Evolutionary conservation across 1,139 yeast species (phyloP), one percentile per base, ranked within the genome.

Genomic region (Pichia sp.): DNA sequence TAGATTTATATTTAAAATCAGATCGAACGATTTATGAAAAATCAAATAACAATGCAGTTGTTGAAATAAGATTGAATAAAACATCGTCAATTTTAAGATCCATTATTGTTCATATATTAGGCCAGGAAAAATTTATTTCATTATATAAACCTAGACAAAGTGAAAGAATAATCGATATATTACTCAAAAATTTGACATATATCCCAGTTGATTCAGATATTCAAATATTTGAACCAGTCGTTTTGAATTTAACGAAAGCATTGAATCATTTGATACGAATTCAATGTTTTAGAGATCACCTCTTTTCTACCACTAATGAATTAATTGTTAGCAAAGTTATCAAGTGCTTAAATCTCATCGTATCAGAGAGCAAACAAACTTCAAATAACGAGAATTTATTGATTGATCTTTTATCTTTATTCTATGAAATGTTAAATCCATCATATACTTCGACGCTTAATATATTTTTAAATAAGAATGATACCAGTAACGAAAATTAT

Each of bases 11-110:
- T 35, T 66, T 80, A 1, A 70, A 68, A 29, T 56, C 61, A 9
- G 86, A 81, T 49, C 62, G 68, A 34, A 56, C 59, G 1, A 56
- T 68, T 7, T 76, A 67, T 54, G 50, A 59, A 35, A 67, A 66
- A 61, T 56, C 58, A 59, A 57, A 55, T 61, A 53, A 49, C 4
- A 61, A 50, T 43, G 18, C 52, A 3, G 58, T 73, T 2, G 66
- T 67, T 7, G 76, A 73, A 44, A 55, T 64, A 8, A 63, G 85
- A 41, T 59, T 80, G 26, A 61, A 71, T 3, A 63, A 65, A 29
- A 73, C 75, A 0, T 68, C 81, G 0, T 68, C 67, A 37, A 58
- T 69, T 5, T 55, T 78, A 5, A 60, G 71, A 44, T 59, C 63
- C 25, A 42, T 77, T 2, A 55, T 73, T 2, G 63, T 63, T 28